Conservation (phyloP, 2,329 filamentous ascomycete genomes). For the Ilyonectria destructans region DNA sequence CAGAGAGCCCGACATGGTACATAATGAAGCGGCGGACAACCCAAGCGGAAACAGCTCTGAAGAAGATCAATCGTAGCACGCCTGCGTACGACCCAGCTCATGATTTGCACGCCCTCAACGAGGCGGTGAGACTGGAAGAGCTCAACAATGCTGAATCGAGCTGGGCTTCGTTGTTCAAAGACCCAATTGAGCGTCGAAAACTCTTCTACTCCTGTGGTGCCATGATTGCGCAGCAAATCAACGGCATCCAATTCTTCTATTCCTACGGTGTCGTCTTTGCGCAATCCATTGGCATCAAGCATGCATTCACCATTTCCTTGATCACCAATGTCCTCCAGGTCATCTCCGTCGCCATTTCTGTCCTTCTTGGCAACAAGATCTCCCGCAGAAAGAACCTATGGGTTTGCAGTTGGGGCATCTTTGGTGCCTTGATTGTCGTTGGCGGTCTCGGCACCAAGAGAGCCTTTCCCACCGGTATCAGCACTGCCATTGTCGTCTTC, state of each 20-base stretch:
- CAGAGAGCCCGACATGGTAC: slow-evolving; percentile 51
- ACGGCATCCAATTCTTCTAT: slow-evolving; percentile 43
- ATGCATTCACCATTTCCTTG: slow-evolving; percentile 57
- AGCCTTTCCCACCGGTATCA: slow-evolving; percentile 18
- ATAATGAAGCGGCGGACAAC: slow-evolving; percentile 45
- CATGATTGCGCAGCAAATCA: slow-evolving; percentile 57
- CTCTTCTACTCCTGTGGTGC: slow-evolving; percentile 58
- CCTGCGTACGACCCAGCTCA: slow-evolving; percentile 46
- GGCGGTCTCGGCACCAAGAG: slow-evolving; percentile 38
- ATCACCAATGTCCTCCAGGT: slow-evolving; percentile 58
- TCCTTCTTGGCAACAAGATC: slow-evolving; percentile 56
- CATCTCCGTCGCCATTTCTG: slow-evolving; percentile 52
- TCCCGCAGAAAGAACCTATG: slow-evolving; percentile 53
- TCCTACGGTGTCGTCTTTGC: slow-evolving; percentile 58
- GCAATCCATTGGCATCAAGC: slow-evolving; percentile 54
- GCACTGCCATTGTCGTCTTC: slow-evolving; percentile 43
- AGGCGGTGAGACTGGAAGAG: slow-evolving; percentile 41
- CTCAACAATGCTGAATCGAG: slow-evolving; percentile 49
- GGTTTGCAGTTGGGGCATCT: slow-evolving; percentile 51
- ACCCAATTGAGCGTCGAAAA: slow-evolving; percentile 61
- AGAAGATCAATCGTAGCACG: slow-evolving; percentile 52
- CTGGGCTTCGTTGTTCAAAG: slow-evolving; percentile 56
- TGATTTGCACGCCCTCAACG: slow-evolving; percentile 38
- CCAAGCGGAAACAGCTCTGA: slow-evolving; percentile 51
- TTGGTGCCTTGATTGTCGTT: slow-evolving; percentile 51